Base-by-base conservation (phyloP, 2,329 filamentous ascomycete species). In the Claviceps digitariae region DNA sequence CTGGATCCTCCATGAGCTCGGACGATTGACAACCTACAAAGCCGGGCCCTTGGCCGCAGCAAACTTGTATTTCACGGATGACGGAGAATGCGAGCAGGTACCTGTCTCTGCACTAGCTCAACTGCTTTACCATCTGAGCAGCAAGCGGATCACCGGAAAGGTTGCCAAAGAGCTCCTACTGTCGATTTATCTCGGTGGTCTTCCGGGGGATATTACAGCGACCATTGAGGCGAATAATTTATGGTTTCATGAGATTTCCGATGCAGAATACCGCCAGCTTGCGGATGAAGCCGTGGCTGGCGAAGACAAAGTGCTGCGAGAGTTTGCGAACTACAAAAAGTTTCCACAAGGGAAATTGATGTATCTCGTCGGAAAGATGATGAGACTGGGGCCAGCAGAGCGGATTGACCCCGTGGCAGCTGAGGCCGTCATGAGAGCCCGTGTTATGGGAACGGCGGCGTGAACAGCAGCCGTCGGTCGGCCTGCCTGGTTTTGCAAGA, bases 1-100 rank as follows among this genome's bases (percentile, higher is more conserved):
- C 61, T 84, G 81, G 86, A 82, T 87, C 47, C 74, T 90, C 31
- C 86, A 90, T 61, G 86, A 90, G 61, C 74, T 90, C 2, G 86
- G 86, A 8, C 82, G 83, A 1, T 68, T 89, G 12, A 81, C 79
- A 13, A 74, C 78, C 1, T 77, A 79, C 56, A 68, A 71, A 58
- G 62, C 67, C 44, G 60, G 66, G 36, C 57, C 66, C 2, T 57
- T 67, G 17, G 64, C 65, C 17, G 58, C 60, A 5, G 60, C 63
- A 12, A 66, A 69, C 34, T 56, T 58, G 10, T 57, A 54, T 5
- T 71, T 77, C 55, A 73, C 73, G 0, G 59, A 69, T 2, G 69
- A 74, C 2, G 77, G 77, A 4, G 67, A 74, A 25, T 78, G 74
- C 56, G 54, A 58, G 10, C 69, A 72, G 34, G 68, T 82, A 2